Base-by-base conservation (phyloP, 306 rosid species). In the Bauhinia variegata region DNA sequence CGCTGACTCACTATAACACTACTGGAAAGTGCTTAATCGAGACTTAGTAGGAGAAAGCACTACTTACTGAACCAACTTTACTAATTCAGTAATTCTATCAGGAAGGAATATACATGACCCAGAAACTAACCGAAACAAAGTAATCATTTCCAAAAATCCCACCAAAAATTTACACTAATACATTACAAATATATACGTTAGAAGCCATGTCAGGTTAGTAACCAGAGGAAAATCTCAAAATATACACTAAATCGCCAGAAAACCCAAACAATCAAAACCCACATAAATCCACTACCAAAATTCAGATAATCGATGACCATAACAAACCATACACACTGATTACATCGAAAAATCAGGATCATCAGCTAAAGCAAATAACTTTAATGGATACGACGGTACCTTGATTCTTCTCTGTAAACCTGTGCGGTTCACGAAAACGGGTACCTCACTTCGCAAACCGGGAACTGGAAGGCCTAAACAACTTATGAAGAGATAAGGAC, bases 381-480 rank as follows among this genome's bases (percentile, higher is more conserved):
- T 0, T 1, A 59, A 11, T 2, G 23, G 16, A 11, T 3, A 55
- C 30, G 17, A 48, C 0, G 1, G 36, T 81, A 81, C 85, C 85
- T 77, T 80, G 6, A 65, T 8, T 14, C 18, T 52, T 32, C 67
- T 7, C 32, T 34, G 0, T 48, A 36, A 8, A 2, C 41, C 41
- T 8, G 6, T 36, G 58, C 49, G 73, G 37, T 59, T 3, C n/a
- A 43, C 7, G 64, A 38, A 18, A 62, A 54, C 16, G 23, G 42
- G 30, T 30, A 46, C 46, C 47, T 17, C 55, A 65, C 59, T 34
- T 65, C n/a, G 59, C 58, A 41, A 31, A 23, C 41, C 17, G 15
- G 60, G 3, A 71, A 52, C 32, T 12, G 62, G 72, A 61, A 57
- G 60, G 68, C 80, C 76, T 60, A 67, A 61, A 67, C 17, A 8